A percentile compares a stretch with the other conserved stretches of the same genome.
phyloP scores from a whole-genome alignment of 768 basidiomycete species.

The Pleurotus cornucopiae region DNA sequence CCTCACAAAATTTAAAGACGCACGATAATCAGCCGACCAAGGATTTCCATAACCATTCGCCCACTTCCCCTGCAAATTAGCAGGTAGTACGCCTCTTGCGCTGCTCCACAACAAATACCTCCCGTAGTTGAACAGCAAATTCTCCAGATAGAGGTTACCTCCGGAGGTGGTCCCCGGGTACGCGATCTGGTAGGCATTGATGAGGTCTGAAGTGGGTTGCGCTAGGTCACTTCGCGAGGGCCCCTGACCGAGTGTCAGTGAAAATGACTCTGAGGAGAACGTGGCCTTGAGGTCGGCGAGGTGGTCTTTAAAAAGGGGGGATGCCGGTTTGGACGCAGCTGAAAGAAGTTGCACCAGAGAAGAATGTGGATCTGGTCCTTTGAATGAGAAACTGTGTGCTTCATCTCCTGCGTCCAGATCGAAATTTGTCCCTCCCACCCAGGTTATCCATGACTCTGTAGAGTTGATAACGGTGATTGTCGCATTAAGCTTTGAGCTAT shows the following conservation, averaged over 20 bases:
- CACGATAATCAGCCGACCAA: slow-evolving; percentile 61
- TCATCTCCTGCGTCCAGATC: slow-evolving; percentile 56
- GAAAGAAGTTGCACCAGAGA: slow-evolving; percentile 35
- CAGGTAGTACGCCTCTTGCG: slow-evolving; percentile 58
- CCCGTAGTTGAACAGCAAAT: slow-evolving; percentile 71
- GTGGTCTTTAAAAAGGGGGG: slow-evolving; percentile 41
- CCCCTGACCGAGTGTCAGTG: slow-evolving; percentile 55
- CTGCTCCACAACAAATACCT: slow-evolving; percentile 63
- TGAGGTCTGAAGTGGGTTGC: slow-evolving; percentile 55
- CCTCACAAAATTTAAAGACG: slow-evolving; percentile 9
- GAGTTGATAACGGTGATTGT: slow-evolving; percentile 36
- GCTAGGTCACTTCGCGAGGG: slow-evolving; percentile 34
- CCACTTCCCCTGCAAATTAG: slow-evolving; percentile 78
- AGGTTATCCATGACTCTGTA: slow-evolving; percentile 59
- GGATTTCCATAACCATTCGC: slow-evolving; percentile 47
- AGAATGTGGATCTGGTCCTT: slow-evolving; percentile 55
- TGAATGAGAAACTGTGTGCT: slow-evolving; percentile 56
- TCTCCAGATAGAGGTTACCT: slow-evolving; percentile 67
- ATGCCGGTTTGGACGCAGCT: slow-evolving; percentile 28
- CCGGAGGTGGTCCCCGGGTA: slow-evolving; percentile 9
- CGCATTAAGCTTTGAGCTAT: slow-evolving; percentile 29
- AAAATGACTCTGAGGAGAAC: slow-evolving; percentile 35
- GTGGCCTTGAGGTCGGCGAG: slow-evolving; percentile 43
- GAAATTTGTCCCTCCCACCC: slow-evolving; percentile 75
- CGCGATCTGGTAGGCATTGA: slow-evolving; percentile 46